phyloP scores from a whole-genome alignment of 2,329 filamentous ascomycete species.

The Microcyclospora tardicrescens region DNA sequence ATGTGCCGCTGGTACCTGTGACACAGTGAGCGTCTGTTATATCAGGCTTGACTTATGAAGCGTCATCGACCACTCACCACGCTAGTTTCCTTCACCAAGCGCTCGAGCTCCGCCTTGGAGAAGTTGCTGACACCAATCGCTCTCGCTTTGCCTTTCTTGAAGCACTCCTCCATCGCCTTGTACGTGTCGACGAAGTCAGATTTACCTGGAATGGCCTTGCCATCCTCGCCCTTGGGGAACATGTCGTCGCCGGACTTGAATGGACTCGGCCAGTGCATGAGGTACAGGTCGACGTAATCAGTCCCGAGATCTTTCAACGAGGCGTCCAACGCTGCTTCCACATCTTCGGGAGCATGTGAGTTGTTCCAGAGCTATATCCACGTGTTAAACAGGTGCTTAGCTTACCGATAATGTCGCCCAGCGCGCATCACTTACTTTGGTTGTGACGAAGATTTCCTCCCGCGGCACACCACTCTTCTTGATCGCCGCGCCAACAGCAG shows the following conservation, averaged over 20 bases:
- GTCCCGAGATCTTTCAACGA: conserved; percentile 50
- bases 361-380: conserved; percentile 34
- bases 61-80: conserved; percentile 15
- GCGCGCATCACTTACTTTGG: conserved; percentile 31
- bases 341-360: conserved; percentile 47
- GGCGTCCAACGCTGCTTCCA: conserved; percentile 44
- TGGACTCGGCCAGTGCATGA: conserved; percentile 53
- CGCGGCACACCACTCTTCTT: conserved; percentile 51
- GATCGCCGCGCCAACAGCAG: conserved; percentile 52
- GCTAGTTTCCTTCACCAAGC: conserved; percentile 31
- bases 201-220: conserved; percentile 27
- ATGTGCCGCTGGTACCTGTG: conserved; percentile 20
- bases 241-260: conserved; percentile 31
- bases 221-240: conserved; percentile 36
- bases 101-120: conserved; percentile 35
- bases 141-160: conserved; percentile 27
- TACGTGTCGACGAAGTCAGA: conserved; percentile 41
- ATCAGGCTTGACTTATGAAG: neutral
- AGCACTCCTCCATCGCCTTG: conserved; percentile 29
- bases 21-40: neutral
- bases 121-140: conserved; percentile 44
- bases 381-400: neutral
- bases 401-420: conserved; percentile 29
- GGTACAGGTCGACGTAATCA: conserved; percentile 56
- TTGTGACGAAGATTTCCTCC: conserved; percentile 52